phyloP scores from a whole-genome alignment of 805 yeast species.

The Kluyveromyces siamensis region DNA sequence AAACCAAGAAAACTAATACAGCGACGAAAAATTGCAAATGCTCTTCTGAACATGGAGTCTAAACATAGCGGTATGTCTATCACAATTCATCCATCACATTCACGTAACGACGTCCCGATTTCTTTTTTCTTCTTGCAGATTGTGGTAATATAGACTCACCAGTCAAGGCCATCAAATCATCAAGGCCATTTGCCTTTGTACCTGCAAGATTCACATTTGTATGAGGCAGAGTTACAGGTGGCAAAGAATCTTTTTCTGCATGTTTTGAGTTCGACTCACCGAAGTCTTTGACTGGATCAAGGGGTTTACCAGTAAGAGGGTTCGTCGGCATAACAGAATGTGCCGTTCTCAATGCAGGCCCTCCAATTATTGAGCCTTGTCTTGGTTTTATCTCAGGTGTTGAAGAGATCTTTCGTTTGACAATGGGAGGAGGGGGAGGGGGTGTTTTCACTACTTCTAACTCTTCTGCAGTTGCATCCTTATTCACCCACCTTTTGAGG shows the following conservation, averaged over 20 bases:
- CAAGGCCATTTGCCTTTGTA: slow-evolving; percentile 35
- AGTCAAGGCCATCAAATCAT: slow-evolving; percentile 36
- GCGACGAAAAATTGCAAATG: background rate
- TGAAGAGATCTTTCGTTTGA: slow-evolving; percentile 28
- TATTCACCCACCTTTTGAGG: slow-evolving; percentile 79
- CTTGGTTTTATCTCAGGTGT: slow-evolving; percentile 31
- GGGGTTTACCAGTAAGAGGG: slow-evolving; percentile 28
- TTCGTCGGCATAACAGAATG: slow-evolving; percentile 28
- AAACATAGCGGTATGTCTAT: background rate
- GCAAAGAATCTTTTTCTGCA: slow-evolving; percentile 15
- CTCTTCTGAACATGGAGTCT: background rate
- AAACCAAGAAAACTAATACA: background rate
- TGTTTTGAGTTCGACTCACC: slow-evolving; percentile 2
- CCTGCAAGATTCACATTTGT: slow-evolving; percentile 22
- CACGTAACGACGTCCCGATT: slow-evolving; percentile 51
- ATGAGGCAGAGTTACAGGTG: slow-evolving; percentile 3
- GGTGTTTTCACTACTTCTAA: slow-evolving; percentile 45
- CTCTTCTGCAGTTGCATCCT: slow-evolving; percentile 56
- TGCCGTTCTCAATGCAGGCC: slow-evolving; percentile 24
- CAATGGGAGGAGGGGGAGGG: slow-evolving; percentile 61
- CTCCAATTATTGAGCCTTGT: slow-evolving; percentile 25
- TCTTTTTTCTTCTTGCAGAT: slow-evolving; percentile 33
- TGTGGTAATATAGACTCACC: slow-evolving; percentile 22
- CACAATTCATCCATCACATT: slow-evolving; percentile 44
- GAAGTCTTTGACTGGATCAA: slow-evolving; percentile 7